Conservation (phyloP, 2,329 filamentous ascomycete genomes). For the Aureobasidium musti region DNA sequence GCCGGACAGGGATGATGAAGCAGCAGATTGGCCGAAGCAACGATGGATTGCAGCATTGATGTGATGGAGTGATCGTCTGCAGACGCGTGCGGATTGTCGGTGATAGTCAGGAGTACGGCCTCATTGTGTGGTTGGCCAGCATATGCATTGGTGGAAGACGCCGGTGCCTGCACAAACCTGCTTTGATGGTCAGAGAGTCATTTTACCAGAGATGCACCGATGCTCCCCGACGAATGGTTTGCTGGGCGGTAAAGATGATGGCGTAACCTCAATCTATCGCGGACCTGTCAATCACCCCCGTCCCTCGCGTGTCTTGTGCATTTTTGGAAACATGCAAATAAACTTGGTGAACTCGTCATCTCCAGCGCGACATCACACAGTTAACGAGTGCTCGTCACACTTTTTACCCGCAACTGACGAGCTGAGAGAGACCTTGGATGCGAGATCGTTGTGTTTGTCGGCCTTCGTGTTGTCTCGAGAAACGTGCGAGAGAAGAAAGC, state of each 20-base stretch:
- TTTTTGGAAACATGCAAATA: conserved; percentile 27
- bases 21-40: conserved; percentile 20
- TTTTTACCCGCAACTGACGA: conserved; percentile 11
- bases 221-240: conserved; percentile 24
- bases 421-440: background rate
- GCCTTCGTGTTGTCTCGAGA: conserved; percentile 3
- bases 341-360: conserved; percentile 21
- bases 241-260: conserved; percentile 21
- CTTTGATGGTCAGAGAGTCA: conserved; percentile 26
- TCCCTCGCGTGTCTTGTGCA: conserved; percentile 17
- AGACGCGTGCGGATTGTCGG: conserved; percentile 26
- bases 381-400: conserved; percentile 14
- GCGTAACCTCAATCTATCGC: conserved; percentile 27
- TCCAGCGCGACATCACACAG: conserved; percentile 15
- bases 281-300: conserved; percentile 24
- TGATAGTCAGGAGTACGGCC: conserved; percentile 25
- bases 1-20: conserved; percentile 23
- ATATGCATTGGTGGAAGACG: conserved; percentile 25
- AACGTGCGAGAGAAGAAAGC: background rate
- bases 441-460: conserved; percentile 5
- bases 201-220: conserved; percentile 26
- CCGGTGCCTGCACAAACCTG: conserved; percentile 29
- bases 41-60: conserved; percentile 18
- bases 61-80: conserved; percentile 20
- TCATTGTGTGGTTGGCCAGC: conserved; percentile 29